A percentile compares a stretch with the other conserved stretches of the same genome.
Conservation (phyloP, 1,139 yeast genomes). For the Taiozyma sp. region DNA sequence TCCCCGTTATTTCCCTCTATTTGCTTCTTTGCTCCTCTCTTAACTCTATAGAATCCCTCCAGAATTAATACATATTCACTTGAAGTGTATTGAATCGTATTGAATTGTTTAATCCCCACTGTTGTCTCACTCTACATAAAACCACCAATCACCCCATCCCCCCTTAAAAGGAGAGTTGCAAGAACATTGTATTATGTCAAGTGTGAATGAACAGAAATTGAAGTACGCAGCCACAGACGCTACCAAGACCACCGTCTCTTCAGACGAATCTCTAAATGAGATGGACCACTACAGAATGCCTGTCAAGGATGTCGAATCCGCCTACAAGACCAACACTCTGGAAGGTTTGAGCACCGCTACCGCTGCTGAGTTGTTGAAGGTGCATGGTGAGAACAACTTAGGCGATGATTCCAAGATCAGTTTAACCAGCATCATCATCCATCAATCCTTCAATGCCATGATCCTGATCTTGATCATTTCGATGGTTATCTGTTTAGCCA, state of each 20-base stretch:
- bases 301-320: slow-evolving; percentile 31
- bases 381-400: slow-evolving; percentile 53
- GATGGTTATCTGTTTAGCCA: slow-evolving; percentile 70
- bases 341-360: slow-evolving; percentile 40
- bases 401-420: slow-evolving; percentile 60
- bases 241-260: slow-evolving; percentile 5
- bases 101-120: neutral
- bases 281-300: slow-evolving; percentile 21
- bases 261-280: slow-evolving; percentile 10
- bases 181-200: slow-evolving; percentile 8
- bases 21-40: neutral
- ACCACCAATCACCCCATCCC: neutral
- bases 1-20: neutral
- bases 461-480: slow-evolving; percentile 67
- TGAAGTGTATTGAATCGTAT: neutral
- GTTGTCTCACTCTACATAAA: too few relatives aligned
- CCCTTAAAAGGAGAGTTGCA: neutral
- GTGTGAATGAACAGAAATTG: slow-evolving; percentile 10
- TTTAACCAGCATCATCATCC: slow-evolving; percentile 50
- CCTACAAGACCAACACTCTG: slow-evolving; percentile 35
- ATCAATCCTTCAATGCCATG: slow-evolving; percentile 79
- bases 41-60: neutral
- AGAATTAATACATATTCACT: neutral
- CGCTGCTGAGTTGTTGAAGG: slow-evolving; percentile 23
- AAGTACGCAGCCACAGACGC: slow-evolving; percentile 8